A percentile compares a stretch with the other conserved stretches of the same genome.
These are phyloP conservation scores for Cyclotella cryptica DNA, from an alignment of 108 stramenopile species.

Conservation along the genomic window DNA sequence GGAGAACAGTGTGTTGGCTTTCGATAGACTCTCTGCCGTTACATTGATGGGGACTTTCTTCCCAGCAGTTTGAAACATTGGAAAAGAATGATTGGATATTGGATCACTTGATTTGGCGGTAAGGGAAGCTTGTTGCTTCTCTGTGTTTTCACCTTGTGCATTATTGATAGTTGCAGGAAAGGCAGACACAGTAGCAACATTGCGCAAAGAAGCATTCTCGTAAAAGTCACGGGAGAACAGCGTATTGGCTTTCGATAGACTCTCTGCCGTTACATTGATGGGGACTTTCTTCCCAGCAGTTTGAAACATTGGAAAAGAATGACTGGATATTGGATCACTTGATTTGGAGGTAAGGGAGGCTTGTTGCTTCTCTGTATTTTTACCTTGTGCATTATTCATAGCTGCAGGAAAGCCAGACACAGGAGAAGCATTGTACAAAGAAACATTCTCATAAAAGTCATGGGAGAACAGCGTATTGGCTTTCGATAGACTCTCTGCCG, in stretches of 20 bases:
- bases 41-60: background rate
- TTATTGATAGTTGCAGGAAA: background rate
- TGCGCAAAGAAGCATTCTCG: background rate
- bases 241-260: background rate
- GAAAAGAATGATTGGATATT: background rate
- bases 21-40: background rate
- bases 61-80: background rate
- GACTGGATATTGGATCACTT: too few relatives aligned
- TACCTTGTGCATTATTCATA: background rate
- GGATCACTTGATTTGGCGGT: background rate
- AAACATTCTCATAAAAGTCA: background rate
- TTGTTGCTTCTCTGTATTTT: too few relatives aligned
- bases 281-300: constrained; percentile 20
- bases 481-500: background rate
- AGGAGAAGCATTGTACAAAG: background rate
- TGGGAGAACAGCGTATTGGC: background rate
- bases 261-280: constrained; percentile 41
- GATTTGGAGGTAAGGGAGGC: too few relatives aligned
- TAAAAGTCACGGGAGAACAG: background rate
- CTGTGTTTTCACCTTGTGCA: background rate
- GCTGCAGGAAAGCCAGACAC: background rate
- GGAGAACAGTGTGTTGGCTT: background rate
- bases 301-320: constrained; percentile 4
- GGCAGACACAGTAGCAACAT: background rate
- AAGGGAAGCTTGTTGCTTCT: background rate